Evolutionary conservation across 1,284 basidiomycete species (phyloP).

Genomic region (Pterulicium gracile): DNA sequence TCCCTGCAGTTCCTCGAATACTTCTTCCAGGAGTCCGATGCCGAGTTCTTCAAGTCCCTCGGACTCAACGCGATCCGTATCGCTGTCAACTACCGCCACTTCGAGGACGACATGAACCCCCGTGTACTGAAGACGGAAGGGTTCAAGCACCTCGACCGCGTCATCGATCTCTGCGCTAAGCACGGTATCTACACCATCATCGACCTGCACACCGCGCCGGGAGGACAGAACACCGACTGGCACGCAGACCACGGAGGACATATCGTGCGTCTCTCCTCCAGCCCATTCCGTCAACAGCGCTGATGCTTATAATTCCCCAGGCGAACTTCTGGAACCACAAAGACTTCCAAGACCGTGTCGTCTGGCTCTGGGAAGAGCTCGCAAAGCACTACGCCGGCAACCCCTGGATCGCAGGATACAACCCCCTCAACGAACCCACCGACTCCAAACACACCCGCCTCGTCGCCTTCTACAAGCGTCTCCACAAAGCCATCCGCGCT

Average conservation of each 20-base stretch:
- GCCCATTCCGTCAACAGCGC: background rate
- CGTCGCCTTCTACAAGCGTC: constrained; percentile 44
- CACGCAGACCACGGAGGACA: constrained; percentile 42
- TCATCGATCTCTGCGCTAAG: constrained; percentile 36
- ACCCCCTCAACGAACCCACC: constrained; percentile 61
- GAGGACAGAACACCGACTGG: constrained; percentile 48
- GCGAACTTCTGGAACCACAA: constrained; percentile 51
- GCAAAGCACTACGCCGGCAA: constrained; percentile 52
- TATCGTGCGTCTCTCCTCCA: constrained; percentile 31
- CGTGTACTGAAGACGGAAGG: constrained; percentile 39
- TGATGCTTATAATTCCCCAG: background rate
- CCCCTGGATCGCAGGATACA: constrained; percentile 56
- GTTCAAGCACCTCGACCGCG: constrained; percentile 48
- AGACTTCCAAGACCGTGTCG: constrained; percentile 55
- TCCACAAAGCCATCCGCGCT: constrained; percentile 47
- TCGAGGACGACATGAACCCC: constrained; percentile 53
- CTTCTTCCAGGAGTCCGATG: constrained; percentile 53
- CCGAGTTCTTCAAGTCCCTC: constrained; percentile 46
- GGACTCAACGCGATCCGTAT: constrained; percentile 55
- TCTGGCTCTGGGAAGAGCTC: constrained; percentile 54
- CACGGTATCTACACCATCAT: constrained; percentile 50
- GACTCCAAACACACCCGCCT: constrained; percentile 38
- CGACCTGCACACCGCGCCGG: constrained; percentile 42
- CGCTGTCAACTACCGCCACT: constrained; percentile 48
- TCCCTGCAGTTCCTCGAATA: constrained; percentile 45